Evolutionary conservation across 345 rosid genomes (phyloP).

Genomic region (Camelina laxa): DNA sequence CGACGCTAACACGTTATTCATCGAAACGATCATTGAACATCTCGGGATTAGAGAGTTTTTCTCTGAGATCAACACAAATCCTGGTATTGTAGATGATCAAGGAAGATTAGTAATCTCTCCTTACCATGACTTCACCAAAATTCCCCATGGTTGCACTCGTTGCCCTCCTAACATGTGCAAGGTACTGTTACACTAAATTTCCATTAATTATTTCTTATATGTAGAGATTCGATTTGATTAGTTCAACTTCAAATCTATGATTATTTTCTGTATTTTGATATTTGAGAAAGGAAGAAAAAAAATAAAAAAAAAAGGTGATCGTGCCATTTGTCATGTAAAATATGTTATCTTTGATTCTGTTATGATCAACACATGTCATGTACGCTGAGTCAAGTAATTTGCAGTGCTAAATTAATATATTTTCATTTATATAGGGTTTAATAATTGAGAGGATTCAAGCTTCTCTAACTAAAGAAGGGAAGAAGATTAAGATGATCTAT

Average conservation of each 20-base stretch:
- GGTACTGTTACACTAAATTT: conserved; percentile 46
- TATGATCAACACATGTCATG: conserved; percentile 17
- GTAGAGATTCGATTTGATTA: neutral
- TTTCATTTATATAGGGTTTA: conserved; percentile 47
- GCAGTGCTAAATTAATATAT: neutral
- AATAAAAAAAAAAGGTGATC: neutral
- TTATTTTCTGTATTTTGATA: neutral
- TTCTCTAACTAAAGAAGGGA: conserved; percentile 51
- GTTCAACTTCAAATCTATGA: neutral
- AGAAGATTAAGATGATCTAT: conserved; percentile 59
- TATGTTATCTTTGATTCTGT: conserved; percentile 23
- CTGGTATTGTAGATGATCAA: conserved; percentile 62
- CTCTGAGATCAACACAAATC: conserved; percentile 80
- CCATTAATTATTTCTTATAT: neutral
- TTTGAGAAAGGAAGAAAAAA: neutral
- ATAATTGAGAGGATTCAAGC: conserved; percentile 70
- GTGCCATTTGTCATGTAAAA: conserved; percentile 7
- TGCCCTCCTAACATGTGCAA: conserved; percentile 99
- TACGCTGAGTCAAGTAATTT: neutral
- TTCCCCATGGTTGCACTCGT: conserved; percentile 64
- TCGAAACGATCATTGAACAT: conserved; percentile 71
- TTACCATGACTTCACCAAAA: conserved; percentile 62
- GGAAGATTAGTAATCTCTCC: conserved; percentile 64
- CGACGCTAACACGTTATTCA: conserved; percentile 78
- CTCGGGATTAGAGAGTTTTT: conserved; percentile 64